Percentiles rank a stretch among this genome's conserved stretches.
Evolutionary conservation across 73 alveolate species (phyloP).

Genomic region (Effrenium voratum): DNA sequence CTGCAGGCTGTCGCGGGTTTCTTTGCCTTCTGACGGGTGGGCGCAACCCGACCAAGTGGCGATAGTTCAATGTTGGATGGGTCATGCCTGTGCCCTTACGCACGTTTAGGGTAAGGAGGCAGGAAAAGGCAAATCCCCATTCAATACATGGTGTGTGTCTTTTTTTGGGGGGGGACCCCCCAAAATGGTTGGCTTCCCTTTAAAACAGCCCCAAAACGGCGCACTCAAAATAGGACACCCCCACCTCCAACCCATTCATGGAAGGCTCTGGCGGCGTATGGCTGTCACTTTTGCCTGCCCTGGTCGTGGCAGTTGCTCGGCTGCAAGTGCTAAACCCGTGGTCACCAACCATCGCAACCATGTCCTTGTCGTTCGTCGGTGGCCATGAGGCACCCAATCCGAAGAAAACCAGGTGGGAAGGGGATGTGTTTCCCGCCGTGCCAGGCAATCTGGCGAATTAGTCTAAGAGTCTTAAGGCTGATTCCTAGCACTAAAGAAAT

Average conservation of each 20-base stretch:
- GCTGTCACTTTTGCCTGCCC: constrained; percentile 67
- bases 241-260: background rate
- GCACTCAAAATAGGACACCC: background rate
- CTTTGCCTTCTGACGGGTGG: too few species aligned
- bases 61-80: background rate
- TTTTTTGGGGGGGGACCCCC: background rate
- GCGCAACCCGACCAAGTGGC: background rate
- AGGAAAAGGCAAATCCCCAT: background rate
- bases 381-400: too few species aligned
- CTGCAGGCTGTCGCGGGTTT: too few species aligned
- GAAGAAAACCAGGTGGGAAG: too few species aligned
- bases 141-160: background rate
- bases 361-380: too few species aligned
- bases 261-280: constrained; percentile 69
- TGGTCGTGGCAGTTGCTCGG: constrained; percentile 52
- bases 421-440: too few species aligned
- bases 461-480: too few species aligned
- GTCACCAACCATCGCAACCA: too few species aligned
- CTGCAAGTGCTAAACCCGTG: too few species aligned
- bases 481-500: too few species aligned
- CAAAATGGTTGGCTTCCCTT: background rate
- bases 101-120: background rate
- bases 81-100: background rate
- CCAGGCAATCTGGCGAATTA: too few species aligned
- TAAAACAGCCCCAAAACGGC: background rate